Conservation (phyloP, 2,329 filamentous ascomycete genomes). For the Microsporum audouinii region DNA sequence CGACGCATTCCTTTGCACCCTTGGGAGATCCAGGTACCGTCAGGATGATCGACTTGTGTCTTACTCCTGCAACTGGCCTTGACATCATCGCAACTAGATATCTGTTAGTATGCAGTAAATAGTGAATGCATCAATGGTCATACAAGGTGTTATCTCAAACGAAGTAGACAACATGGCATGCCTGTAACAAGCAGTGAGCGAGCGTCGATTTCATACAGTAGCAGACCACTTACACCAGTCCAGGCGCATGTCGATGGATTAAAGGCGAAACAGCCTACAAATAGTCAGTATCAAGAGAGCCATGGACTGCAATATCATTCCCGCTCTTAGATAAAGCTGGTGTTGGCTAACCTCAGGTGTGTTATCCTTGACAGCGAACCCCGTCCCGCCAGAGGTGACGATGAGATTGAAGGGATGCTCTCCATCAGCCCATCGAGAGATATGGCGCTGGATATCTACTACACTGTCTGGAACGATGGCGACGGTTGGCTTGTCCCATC, state of each 20-base stretch:
- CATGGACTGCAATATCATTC: neutral
- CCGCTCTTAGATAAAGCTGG: neutral
- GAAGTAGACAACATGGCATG: slow-evolving; percentile 88
- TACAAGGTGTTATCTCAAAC: slow-evolving; percentile 77
- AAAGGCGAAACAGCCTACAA: slow-evolving; percentile 62
- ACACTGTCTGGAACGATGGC: slow-evolving; percentile 71
- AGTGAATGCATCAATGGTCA: neutral
- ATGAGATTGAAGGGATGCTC: slow-evolving; percentile 58
- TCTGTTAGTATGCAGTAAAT: slow-evolving; percentile 14
- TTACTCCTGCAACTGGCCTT: slow-evolving; percentile 76
- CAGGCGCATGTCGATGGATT: slow-evolving; percentile 74
- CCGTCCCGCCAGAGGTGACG: slow-evolving; percentile 83
- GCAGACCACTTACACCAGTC: slow-evolving; percentile 53
- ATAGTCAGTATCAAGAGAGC: slow-evolving; percentile 6
- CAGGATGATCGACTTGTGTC: slow-evolving; percentile 69
- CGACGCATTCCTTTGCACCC: slow-evolving; percentile 84
- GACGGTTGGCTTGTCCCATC: slow-evolving; percentile 59
- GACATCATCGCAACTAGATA: slow-evolving; percentile 85
- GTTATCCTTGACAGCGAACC: slow-evolving; percentile 71
- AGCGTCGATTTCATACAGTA: neutral
- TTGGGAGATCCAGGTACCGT: slow-evolving; percentile 93
- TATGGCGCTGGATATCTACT: slow-evolving; percentile 59
- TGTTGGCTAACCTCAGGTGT: slow-evolving; percentile 67
- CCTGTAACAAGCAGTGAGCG: slow-evolving; percentile 26
- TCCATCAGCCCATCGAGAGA: slow-evolving; percentile 63